Evolutionary conservation across 2,329 filamentous ascomycete genomes (phyloP), one percentile per base, ranked within the genome.

Genomic region (Pseudogymnoascus sp.): DNA sequence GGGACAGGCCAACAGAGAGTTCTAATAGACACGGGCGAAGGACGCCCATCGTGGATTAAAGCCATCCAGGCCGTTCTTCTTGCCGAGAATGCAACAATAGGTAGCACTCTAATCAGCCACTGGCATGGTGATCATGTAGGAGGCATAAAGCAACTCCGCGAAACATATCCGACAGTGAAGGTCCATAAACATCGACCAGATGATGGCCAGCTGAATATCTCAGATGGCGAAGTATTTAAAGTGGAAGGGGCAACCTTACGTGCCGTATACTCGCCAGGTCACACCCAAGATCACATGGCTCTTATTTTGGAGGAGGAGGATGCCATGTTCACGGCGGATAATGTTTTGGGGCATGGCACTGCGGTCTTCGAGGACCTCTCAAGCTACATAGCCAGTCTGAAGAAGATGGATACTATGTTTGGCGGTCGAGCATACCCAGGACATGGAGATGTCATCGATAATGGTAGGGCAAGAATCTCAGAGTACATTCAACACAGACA

Each of bases 21-120:
- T 64, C 83, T 99, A 21, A 85, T 99, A 71, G 94, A 99, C 76
- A 96, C 92, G 0, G 94, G 90, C 59, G 88, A 96, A 75, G 94
- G 92, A 60, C 68, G 66, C 64, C 83, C 86, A 1, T 80, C 83
- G 35, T 99, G 93, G 93, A 80, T 85, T 44, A 74, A 80, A 0
- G 82, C 84, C 0, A 76, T 99, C 37, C 82, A 83, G 66, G 76
- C 79, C 3, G 84, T 87, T 0, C 80, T 97, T 2, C 74, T 79
- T 5, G 76, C 84, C 23, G 90, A 96, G 73, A 81, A 86, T 23
- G 88, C 88, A 18, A 82, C 79, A 0, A 78, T 97, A 23, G 79
- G 84, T n/a, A 78, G 80, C 16, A 86, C 87, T 0, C 79, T 99
- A 21, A 79, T 99, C 59, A 95, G 92, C 0, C 94, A 99, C 74